Percentiles rank a stretch among this genome's conserved stretches.
Conservation (phyloP, 805 yeast genomes). For the Lipomyces starkeyi region DNA sequence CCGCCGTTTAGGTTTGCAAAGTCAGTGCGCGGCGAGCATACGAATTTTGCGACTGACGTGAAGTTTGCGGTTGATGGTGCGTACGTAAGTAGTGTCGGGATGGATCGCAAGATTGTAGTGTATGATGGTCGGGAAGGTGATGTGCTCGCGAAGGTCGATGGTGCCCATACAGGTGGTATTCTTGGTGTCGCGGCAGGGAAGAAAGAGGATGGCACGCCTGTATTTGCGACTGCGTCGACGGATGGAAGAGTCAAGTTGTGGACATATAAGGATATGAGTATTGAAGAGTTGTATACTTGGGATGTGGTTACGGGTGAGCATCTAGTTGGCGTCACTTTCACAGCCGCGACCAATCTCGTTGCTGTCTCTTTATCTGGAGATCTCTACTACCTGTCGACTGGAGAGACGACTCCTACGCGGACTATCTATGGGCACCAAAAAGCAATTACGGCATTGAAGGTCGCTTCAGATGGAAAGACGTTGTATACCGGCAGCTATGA, state of each 20-base stretch:
- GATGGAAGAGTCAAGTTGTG: conserved; percentile 77
- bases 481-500: conserved; percentile 75
- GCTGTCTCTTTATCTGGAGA: conserved; percentile 77
- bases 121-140: conserved; percentile 93
- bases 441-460: conserved; percentile 66
- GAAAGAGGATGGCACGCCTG: conserved; percentile 59
- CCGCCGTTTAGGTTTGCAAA: conserved; percentile 90
- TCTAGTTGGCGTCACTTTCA: conserved; percentile 77
- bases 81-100: conserved; percentile 76
- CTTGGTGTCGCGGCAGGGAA: conserved; percentile 62
- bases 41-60: conserved; percentile 80
- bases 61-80: conserved; percentile 82
- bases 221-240: conserved; percentile 82
- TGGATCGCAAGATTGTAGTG: conserved; percentile 75
- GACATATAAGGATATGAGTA: conserved; percentile 55
- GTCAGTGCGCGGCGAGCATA: conserved; percentile 74
- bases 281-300: conserved; percentile 56
- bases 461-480: conserved; percentile 25
- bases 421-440: conserved; percentile 80
- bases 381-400: conserved; percentile 55
- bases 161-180: conserved; percentile 76
- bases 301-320: conserved; percentile 58
- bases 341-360: conserved; percentile 56
- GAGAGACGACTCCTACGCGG: conserved; percentile 45
- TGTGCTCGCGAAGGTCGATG: conserved; percentile 53